A percentile compares a stretch with the other conserved stretches of the same genome.
These are phyloP conservation scores for Tulasnella calospora DNA, from an alignment of 768 basidiomycete species.

Conservation along the genomic window DNA sequence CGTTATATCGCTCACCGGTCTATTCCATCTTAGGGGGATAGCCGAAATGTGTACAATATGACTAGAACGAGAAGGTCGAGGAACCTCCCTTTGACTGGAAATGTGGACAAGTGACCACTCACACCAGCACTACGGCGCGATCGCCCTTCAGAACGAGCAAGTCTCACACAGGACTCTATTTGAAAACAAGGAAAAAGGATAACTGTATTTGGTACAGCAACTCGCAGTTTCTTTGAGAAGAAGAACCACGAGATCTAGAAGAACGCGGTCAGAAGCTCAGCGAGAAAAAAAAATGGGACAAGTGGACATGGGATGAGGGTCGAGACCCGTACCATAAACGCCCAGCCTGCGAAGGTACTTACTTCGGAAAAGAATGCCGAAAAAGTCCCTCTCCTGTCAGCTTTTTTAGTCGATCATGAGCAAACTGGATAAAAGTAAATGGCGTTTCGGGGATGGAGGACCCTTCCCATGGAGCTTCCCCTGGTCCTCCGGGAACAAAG, in stretches of 20 bases:
- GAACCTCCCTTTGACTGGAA: neutral
- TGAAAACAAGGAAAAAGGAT: neutral
- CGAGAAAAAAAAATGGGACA: neutral
- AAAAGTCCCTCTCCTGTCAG: neutral
- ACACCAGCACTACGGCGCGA: neutral
- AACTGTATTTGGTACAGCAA: conserved; percentile 6
- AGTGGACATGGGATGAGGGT: neutral
- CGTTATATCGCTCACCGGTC: neutral
- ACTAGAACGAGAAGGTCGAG: neutral
- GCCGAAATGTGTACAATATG: neutral
- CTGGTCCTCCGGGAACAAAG: neutral
- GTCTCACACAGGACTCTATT: neutral
- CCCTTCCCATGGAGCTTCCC: neutral
- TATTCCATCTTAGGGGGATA: neutral
- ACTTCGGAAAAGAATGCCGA: neutral
- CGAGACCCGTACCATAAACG: neutral
- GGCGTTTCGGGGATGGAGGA: neutral
- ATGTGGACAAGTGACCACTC: conserved; percentile 3
- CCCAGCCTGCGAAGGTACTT: neutral
- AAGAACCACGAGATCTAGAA: neutral
- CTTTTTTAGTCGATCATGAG: neutral
- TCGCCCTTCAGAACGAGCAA: neutral
- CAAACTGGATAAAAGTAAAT: neutral
- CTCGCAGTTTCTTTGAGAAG: neutral
- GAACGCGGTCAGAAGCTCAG: too few species aligned